phyloP scores from a whole-genome alignment of 805 yeast species.

The Suhomyces emberorum region DNA sequence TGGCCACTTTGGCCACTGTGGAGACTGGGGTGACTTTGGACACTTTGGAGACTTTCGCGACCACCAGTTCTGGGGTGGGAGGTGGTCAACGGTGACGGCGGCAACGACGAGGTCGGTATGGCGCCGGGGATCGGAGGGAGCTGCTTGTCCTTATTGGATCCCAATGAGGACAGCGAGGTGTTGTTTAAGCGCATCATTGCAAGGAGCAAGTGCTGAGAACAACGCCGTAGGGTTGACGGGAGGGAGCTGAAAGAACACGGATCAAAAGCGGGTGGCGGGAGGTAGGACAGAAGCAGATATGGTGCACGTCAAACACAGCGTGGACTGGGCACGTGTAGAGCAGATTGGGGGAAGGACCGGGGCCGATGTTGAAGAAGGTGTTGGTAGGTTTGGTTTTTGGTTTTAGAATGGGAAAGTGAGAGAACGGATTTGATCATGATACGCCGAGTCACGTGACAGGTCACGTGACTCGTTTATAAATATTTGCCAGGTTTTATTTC shows the following conservation, averaged over 20 bases:
- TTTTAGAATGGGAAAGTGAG: no score
- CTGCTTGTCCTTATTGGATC: slow-evolving; percentile 28
- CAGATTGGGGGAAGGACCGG: background rate
- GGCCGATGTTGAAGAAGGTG: background rate
- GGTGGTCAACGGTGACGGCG: background rate
- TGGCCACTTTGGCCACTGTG: background rate
- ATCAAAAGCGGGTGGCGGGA: background rate
- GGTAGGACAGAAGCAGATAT: background rate
- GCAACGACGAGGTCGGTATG: slow-evolving; percentile 6
- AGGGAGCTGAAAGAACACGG: background rate
- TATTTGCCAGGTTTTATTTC: no score
- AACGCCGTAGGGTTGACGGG: no score
- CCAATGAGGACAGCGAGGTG: slow-evolving; percentile 20
- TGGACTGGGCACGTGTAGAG: background rate
- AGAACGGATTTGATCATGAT: background rate
- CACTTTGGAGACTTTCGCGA: background rate
- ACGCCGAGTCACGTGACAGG: background rate
- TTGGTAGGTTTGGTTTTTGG: background rate
- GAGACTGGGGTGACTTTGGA: slow-evolving; percentile 1
- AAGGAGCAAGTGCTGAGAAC: no score
- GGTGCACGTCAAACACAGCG: background rate
- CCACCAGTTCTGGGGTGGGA: background rate
- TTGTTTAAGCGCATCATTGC: slow-evolving; percentile 17
- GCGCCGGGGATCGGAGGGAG: slow-evolving; percentile 40
- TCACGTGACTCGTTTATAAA: background rate